Conservation (phyloP, 345 rosid species). For the Populus euphratica region DNA sequence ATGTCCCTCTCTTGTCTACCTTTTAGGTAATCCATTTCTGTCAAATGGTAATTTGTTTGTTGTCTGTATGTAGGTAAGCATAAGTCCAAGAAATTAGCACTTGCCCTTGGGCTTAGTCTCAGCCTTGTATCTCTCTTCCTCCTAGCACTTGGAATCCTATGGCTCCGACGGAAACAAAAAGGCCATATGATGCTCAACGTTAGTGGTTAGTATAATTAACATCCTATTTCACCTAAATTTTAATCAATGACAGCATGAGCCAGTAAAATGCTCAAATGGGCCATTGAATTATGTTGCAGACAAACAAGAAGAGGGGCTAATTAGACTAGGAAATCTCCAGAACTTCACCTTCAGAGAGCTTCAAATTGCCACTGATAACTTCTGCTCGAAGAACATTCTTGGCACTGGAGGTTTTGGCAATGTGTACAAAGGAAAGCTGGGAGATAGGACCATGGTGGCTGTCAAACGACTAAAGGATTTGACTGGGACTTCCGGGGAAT, state of each 20-base stretch:
- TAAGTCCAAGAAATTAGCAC: constrained; percentile 57
- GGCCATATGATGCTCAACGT: constrained; percentile 40
- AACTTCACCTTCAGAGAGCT: constrained; percentile 84
- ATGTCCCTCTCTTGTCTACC: not conserved
- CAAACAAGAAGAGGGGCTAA: constrained; percentile 61
- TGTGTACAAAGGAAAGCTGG: constrained; percentile 88
- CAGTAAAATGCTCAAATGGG: not conserved
- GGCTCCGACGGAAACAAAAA: constrained; percentile 49
- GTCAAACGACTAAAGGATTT: constrained; percentile 82
- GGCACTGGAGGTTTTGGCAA: constrained; percentile 94
- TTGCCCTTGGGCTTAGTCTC: constrained; percentile 69
- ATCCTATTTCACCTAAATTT: not conserved
- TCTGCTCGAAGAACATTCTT: constrained; percentile 74
- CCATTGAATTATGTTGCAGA: constrained; percentile 37
- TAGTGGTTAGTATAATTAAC: constrained; percentile 41
- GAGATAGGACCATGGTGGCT: constrained; percentile 65
- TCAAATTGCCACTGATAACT: constrained; percentile 71
- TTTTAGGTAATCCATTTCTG: not conserved
- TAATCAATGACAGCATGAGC: not conserved
- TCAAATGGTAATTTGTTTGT: constrained; percentile 1
- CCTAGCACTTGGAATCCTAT: constrained; percentile 46
- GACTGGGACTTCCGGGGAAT: constrained; percentile 68
- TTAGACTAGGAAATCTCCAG: constrained; percentile 73
- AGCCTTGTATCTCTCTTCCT: constrained; percentile 47
- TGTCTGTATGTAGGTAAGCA: constrained; percentile 36